Percentiles rank a stretch among this genome's conserved stretches.
Evolutionary conservation across 257 asterid species (phyloP).

Genomic region (Lycium barbarum): DNA sequence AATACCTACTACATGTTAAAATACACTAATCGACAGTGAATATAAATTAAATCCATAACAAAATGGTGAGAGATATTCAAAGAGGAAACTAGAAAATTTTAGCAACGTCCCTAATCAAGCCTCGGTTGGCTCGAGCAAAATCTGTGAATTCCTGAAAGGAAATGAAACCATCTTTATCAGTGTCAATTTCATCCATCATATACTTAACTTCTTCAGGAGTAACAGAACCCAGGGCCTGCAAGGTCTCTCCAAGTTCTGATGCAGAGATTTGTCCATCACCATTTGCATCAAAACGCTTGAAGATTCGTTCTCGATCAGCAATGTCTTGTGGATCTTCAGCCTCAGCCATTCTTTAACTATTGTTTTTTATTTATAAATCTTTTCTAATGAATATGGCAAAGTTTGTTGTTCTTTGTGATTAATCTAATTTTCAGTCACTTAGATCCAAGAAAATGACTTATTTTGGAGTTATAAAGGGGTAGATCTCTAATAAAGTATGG

Average conservation of each 20-base stretch:
- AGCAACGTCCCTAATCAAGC: constrained; percentile 78
- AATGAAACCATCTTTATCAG: constrained; percentile 80
- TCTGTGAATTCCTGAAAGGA: constrained; percentile 69
- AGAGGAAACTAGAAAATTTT: constrained; percentile 59
- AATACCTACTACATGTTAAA: not conserved
- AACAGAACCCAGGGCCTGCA: constrained; percentile 74
- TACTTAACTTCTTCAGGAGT: constrained; percentile 67
- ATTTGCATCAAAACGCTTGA: constrained; percentile 78
- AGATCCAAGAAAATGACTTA: constrained; percentile 2
- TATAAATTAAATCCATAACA: not conserved
- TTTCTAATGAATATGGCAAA: not conserved
- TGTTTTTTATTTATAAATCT: not conserved
- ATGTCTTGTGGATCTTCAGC: constrained; percentile 64
- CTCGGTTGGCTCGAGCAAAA: constrained; percentile 73
- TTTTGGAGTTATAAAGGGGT: constrained; percentile 17
- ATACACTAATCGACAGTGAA: not conserved
- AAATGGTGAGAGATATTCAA: not conserved
- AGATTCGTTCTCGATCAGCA: constrained; percentile 73
- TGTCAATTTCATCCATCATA: constrained; percentile 87
- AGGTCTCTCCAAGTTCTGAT: constrained; percentile 73
- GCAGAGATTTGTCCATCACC: constrained; percentile 90
- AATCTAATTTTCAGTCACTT: not conserved
- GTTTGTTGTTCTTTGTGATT: constrained; percentile 18
- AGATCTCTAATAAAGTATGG: not conserved
- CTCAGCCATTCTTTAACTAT: constrained; percentile 48